Base-by-base conservation (phyloP, 106 monocot genomes). In the Narthecium ossifragum region DNA sequence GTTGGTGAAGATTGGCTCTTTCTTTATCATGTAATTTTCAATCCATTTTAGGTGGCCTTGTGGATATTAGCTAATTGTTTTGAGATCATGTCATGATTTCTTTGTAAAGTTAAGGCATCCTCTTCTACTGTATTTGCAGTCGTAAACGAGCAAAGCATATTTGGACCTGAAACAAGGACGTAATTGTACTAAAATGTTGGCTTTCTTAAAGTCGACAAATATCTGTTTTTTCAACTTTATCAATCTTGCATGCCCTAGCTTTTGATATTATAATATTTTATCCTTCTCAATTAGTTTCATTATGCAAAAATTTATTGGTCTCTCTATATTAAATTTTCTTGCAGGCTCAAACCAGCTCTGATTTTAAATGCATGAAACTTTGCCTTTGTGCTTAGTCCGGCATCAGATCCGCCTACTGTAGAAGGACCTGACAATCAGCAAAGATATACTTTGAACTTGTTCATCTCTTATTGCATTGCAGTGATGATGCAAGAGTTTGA, bases 321-420 rank as follows among this genome's bases (percentile, higher is more conserved):
- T 9, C 21, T 46, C 1, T 15, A 61, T 21, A 28, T 61, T 8
- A 10, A 27, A 28, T 36, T 15, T 28, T 41, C 34, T 53, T 65
- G 30, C 67, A 79, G 84, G 67, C 31, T 32, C 50, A 25, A 25
- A 70, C 61, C 72, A 43, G 55, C 10, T 82, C 70, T 34, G 62
- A 28, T 6, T 73, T 67, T 33, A 86, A 79, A 62, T 69, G 70
- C 49, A 40, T 72, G 60, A 73, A 57, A 53, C 45, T 57, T 38
- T 73, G 66, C 41, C 57, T 59, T 46, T 28, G 9, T n/a, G 27
- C 23, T 36, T 47, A 26, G 48, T 34, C 32, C 31, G 40, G 40
- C 24, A 66, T 15, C 41, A 48, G n/a, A 53, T 6, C 1, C 45
- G 11, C 34, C 36, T 59, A 3, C 37, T 47, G 18, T 56, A 36